Percentiles rank a stretch among this genome's conserved stretches.
These are phyloP conservation scores for Didymella arachidicola DNA, from an alignment of 2,329 filamentous ascomycete species.

Conservation along the genomic window DNA sequence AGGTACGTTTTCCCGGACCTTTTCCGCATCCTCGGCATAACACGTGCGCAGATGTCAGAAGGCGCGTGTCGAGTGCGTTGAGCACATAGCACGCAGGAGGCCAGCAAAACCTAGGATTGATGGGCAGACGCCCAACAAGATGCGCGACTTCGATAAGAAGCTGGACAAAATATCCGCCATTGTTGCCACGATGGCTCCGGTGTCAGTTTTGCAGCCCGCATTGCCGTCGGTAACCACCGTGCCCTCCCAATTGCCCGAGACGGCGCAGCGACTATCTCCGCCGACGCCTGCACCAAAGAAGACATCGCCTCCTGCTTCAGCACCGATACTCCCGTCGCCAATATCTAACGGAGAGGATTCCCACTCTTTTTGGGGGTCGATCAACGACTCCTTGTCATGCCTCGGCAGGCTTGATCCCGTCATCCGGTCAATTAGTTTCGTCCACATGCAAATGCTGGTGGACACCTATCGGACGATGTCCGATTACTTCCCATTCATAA, in stretches of 20 bases:
- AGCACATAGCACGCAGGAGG: conserved; percentile 48
- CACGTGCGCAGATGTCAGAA: conserved; percentile 50
- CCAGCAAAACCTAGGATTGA: conserved; percentile 45
- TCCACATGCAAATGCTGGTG: conserved; percentile 46
- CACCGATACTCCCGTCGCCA: conserved; percentile 36
- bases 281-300: conserved; percentile 24
- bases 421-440: conserved; percentile 45
- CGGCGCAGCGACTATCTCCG: conserved; percentile 30
- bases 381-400: conserved; percentile 43
- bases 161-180: conserved; percentile 46
- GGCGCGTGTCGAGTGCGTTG: conserved; percentile 47
- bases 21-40: conserved; percentile 33
- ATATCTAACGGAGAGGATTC: conserved; percentile 37
- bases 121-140: conserved; percentile 34
- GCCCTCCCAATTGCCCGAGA: conserved; percentile 34
- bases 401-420: conserved; percentile 45
- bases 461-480: conserved; percentile 44
- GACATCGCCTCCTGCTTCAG: conserved; percentile 24
- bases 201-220: conserved; percentile 27
- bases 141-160: conserved; percentile 47
- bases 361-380: conserved; percentile 44
- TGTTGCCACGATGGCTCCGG: conserved; percentile 39
- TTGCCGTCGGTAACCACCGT: conserved; percentile 34
- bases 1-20: conserved; percentile 37
- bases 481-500: conserved; percentile 48